Conservation (phyloP, 208 protist genomes). For the Acanthamoeba divionensis region DNA sequence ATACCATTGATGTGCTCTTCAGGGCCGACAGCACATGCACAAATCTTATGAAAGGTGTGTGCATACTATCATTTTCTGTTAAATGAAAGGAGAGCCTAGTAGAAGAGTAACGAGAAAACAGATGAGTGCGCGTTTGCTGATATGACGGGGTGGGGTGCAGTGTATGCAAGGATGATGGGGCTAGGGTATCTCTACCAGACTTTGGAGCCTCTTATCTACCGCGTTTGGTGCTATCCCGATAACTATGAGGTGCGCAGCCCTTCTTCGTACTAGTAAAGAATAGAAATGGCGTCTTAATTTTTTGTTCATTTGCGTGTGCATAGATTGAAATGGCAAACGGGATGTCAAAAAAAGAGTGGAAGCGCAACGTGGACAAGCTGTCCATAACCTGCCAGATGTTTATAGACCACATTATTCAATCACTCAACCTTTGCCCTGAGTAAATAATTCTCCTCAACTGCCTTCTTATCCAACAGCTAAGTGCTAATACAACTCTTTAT, state of each 20-base stretch:
- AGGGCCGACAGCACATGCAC: constrained; percentile 3
- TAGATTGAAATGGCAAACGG: not conserved
- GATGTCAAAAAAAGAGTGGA: not conserved
- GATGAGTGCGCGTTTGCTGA: no score
- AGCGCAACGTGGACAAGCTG: constrained; percentile 11
- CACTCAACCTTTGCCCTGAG: not conserved
- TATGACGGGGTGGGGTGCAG: not conserved
- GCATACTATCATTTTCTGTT: no score
- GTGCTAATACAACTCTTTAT: not conserved
- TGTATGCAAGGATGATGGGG: not conserved
- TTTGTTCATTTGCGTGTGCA: not conserved
- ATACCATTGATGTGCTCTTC: not conserved
- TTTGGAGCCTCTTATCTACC: not conserved
- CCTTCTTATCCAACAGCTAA: not conserved
- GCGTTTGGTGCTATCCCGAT: not conserved
- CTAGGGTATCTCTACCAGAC: constrained; percentile 23
- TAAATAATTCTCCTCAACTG: not conserved
- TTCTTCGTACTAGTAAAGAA: not conserved
- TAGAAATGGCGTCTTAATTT: no score
- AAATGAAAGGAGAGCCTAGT: no score
- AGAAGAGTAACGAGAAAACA: no score
- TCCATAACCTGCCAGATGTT: constrained; percentile 4
- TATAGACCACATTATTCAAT: constrained; percentile 16
- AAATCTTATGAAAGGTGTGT: not conserved
- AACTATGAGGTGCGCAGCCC: not conserved